Conservation (phyloP, 106 monocot genomes). For the Phalaenopsis equestris region DNA sequence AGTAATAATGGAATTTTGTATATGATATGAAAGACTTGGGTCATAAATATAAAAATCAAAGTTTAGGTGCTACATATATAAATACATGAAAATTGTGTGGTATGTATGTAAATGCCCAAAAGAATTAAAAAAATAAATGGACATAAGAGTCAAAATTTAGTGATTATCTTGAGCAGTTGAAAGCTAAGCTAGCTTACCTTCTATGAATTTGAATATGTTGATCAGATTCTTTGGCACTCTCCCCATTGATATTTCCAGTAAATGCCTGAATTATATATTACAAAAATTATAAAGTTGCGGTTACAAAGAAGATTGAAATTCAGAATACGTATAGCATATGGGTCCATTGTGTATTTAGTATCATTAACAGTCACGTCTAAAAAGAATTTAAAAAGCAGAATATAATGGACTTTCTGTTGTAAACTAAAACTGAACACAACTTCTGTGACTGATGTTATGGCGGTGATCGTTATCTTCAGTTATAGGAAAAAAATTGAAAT, state of each 20-base stretch:
- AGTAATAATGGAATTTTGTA: no score
- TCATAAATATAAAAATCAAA: no score
- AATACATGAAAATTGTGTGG: no score
- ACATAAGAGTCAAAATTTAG: background rate
- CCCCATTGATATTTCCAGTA: background rate
- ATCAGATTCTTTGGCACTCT: slow-evolving; percentile 3
- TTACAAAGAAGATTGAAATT: background rate
- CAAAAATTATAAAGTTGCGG: background rate
- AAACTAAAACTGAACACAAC: background rate
- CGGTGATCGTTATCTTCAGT: no score
- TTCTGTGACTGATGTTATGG: no score
- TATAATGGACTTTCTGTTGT: background rate
- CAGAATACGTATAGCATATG: background rate
- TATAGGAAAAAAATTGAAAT: no score
- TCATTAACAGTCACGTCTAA: background rate
- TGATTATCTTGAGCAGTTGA: background rate
- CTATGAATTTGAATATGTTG: background rate
- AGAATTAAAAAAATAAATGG: background rate
- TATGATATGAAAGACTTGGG: no score
- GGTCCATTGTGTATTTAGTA: background rate
- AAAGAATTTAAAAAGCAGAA: background rate
- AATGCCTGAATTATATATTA: background rate
- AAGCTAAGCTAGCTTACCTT: background rate
- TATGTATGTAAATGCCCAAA: no score
- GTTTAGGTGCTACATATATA: no score